A percentile compares a stretch with the other conserved stretches of the same genome.
Evolutionary conservation across 140 eudicot species (phyloP).

Genomic region (Senecio squalidus): DNA sequence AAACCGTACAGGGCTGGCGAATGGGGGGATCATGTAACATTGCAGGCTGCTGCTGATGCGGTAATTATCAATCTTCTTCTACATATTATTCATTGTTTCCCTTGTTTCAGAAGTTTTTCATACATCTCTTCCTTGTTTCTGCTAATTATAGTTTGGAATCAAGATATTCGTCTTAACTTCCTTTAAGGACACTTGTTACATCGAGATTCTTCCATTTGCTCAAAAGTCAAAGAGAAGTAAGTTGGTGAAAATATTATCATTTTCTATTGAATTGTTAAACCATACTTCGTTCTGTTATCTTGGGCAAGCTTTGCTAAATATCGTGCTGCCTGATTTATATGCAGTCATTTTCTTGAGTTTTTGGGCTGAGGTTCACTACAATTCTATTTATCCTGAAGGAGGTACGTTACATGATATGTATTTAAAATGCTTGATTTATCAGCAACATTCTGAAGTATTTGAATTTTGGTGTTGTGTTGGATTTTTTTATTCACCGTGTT

Average conservation of each 20-base stretch:
- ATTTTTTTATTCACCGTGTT: background rate
- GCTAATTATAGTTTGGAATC: slow-evolving; percentile 63
- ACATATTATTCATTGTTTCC: background rate
- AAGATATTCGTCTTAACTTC: slow-evolving; percentile 82
- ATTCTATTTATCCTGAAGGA: slow-evolving; percentile 72
- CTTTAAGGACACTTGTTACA: slow-evolving; percentile 75
- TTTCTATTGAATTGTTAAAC: background rate
- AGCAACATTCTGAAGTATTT: background rate
- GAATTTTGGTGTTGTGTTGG: slow-evolving; percentile 2
- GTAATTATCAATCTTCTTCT: slow-evolving; percentile 30
- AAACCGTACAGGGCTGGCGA: slow-evolving; percentile 58
- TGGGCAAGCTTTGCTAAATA: slow-evolving; percentile 1
- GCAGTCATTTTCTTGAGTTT: slow-evolving; percentile 80
- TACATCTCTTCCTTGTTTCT: slow-evolving; percentile 2
- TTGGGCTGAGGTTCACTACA: slow-evolving; percentile 92
- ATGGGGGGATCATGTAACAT: slow-evolving; percentile 89
- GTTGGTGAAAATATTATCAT: slow-evolving; percentile 9
- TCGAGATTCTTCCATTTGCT: slow-evolving; percentile 73
- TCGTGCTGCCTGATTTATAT: slow-evolving; percentile 2
- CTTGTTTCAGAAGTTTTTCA: background rate
- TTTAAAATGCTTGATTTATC: background rate
- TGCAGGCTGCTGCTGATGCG: slow-evolving; percentile 90
- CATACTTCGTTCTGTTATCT: background rate
- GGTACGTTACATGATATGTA: slow-evolving; percentile 30
- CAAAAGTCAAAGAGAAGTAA: slow-evolving; percentile 78